Percentiles rank a stretch among this genome's conserved stretches.
Evolutionary conservation across 2,329 filamentous ascomycete genomes (phyloP).

Genomic region (Harringtonia lauricola): DNA sequence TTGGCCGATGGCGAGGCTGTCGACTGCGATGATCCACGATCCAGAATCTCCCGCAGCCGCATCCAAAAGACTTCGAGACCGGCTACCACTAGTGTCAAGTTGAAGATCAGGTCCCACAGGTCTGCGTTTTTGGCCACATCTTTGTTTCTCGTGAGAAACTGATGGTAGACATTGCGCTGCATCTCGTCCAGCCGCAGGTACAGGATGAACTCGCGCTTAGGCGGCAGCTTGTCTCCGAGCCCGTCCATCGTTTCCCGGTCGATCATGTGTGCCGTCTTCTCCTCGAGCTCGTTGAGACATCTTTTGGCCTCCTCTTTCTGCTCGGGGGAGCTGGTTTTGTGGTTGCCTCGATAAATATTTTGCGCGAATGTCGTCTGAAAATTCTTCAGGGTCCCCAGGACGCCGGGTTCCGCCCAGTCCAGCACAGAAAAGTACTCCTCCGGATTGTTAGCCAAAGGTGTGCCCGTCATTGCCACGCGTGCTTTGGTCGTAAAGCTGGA

Average conservation of each 20-base stretch:
- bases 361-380: constrained; percentile 61
- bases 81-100: constrained; percentile 37
- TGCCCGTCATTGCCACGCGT: constrained; percentile 77
- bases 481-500: constrained; percentile 52
- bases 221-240: constrained; percentile 55
- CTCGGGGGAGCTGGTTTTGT: constrained; percentile 43
- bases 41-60: constrained; percentile 20
- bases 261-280: constrained; percentile 66
- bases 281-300: constrained; percentile 60
- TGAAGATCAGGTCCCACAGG: constrained; percentile 26
- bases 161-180: constrained; percentile 52
- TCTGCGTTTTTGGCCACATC: constrained; percentile 9
- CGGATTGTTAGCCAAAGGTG: constrained; percentile 75
- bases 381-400: constrained; percentile 55
- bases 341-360: constrained; percentile 65
- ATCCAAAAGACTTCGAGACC: constrained; percentile 38
- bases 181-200: constrained; percentile 56
- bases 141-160: constrained; percentile 23
- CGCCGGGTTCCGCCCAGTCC: constrained; percentile 73
- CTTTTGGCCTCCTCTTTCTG: constrained; percentile 52
- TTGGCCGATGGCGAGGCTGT: too few species aligned
- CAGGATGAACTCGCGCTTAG: constrained; percentile 74
- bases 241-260: constrained; percentile 60
- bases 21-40: too few species aligned
- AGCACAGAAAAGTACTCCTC: constrained; percentile 80